Evolutionary conservation across 1,139 yeast genomes (phyloP).

Genomic region (Hyphopichia fennica): DNA sequence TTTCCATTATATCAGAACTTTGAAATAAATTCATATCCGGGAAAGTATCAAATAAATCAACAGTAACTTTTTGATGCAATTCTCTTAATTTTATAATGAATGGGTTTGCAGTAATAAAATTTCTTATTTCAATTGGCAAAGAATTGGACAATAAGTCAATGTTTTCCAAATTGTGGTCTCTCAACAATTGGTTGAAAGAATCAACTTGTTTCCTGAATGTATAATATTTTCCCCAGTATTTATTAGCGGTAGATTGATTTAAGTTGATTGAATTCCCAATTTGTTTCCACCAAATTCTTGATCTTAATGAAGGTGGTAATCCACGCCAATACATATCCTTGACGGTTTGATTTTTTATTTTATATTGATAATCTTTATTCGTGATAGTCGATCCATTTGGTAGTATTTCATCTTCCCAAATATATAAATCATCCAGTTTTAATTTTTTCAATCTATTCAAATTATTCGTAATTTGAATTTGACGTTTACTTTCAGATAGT

Average conservation of each 20-base stretch:
- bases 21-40: slow-evolving; percentile 49
- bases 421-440: slow-evolving; percentile 31
- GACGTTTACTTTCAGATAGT: slow-evolving; percentile 35
- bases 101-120: slow-evolving; percentile 3
- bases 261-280: slow-evolving; percentile 34
- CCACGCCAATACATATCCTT: slow-evolving; percentile 72
- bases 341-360: slow-evolving; percentile 24
- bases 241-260: slow-evolving; percentile 16
- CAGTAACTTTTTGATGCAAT: slow-evolving; percentile 10
- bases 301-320: slow-evolving; percentile 48
- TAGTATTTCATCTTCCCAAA: slow-evolving; percentile 48
- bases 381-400: slow-evolving; percentile 21
- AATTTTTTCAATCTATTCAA: slow-evolving; percentile 26
- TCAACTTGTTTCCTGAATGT: slow-evolving; percentile 3
- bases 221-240: slow-evolving; percentile 15
- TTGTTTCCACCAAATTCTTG: slow-evolving; percentile 51
- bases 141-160: slow-evolving; percentile 7
- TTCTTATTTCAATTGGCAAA: slow-evolving; percentile 6
- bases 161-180: slow-evolving; percentile 11
- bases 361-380: slow-evolving; percentile 21
- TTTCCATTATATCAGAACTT: slow-evolving; percentile 22
- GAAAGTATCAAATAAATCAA: slow-evolving; percentile 33
- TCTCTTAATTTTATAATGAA: slow-evolving; percentile 5
- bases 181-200: slow-evolving; percentile 3
- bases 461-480: slow-evolving; percentile 25